These are phyloP conservation scores for Nitzschia palea DNA, from an alignment of 108 stramenopile species.

Conservation along the genomic window DNA sequence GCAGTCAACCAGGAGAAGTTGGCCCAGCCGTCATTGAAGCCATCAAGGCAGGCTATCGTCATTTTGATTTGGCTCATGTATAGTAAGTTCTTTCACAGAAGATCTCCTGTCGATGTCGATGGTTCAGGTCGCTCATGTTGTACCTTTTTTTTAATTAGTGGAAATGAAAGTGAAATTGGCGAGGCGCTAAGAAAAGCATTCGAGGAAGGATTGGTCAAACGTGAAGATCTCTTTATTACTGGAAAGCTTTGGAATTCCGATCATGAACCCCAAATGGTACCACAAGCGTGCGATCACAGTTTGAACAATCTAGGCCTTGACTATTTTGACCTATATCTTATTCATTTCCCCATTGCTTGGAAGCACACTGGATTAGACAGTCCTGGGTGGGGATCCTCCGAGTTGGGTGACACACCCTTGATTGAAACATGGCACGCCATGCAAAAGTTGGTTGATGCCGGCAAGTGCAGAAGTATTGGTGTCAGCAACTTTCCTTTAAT, in stretches of 20 bases:
- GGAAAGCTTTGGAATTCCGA: slow-evolving; percentile 86
- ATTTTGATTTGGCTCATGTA: slow-evolving; percentile 73
- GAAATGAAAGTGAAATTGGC: slow-evolving; percentile 63
- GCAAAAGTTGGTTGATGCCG: slow-evolving; percentile 63
- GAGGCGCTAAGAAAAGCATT: slow-evolving; percentile 50
- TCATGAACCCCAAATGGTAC: slow-evolving; percentile 62
- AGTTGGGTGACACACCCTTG: slow-evolving; percentile 40
- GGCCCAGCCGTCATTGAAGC: slow-evolving; percentile 47
- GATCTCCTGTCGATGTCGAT: slow-evolving; percentile 36
- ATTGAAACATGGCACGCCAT: slow-evolving; percentile 84
- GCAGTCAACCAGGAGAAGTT: slow-evolving; percentile 43
- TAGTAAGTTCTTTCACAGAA: slow-evolving; percentile 22
- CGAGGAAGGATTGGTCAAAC: slow-evolving; percentile 41
- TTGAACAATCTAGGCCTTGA: slow-evolving; percentile 53
- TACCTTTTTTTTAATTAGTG: slow-evolving; percentile 62
- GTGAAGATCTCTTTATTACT: slow-evolving; percentile 59
- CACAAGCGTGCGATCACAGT: slow-evolving; percentile 53
- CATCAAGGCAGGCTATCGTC: slow-evolving; percentile 54
- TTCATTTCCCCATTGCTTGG: slow-evolving; percentile 68
- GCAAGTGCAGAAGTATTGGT: slow-evolving; percentile 67
- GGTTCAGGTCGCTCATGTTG: neutral
- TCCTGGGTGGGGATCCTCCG: slow-evolving; percentile 29
- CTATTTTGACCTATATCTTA: slow-evolving; percentile 65
- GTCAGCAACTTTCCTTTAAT: slow-evolving; percentile 73
- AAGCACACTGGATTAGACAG: slow-evolving; percentile 33